Evolutionary conservation across 257 asterid genomes (phyloP), one percentile per base, ranked within the genome.

Genomic region (Solanum lycopersicoides): DNA sequence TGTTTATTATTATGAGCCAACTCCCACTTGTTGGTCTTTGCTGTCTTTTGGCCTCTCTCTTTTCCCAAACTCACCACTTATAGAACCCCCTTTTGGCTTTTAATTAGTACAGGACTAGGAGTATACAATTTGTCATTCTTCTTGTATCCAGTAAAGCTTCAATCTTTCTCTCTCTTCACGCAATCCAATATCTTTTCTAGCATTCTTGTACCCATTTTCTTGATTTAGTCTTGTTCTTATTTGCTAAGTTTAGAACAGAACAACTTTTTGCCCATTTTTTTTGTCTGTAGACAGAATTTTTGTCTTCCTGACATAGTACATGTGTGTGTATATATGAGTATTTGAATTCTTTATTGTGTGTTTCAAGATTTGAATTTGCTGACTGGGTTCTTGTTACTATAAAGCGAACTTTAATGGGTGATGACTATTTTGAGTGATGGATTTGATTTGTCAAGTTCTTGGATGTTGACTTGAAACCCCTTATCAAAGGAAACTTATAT

Each of bases 11-110:
- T 28, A 83, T 87, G 86, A 73, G 74, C 56, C 34, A 72, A 74
- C 88, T 90, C 93, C 97, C 95, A 94, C 96, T 93, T 92, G 94
- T 88, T 90, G 83, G 86, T 92, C 92, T 91, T 89, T 87, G 92
- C 91, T 91, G 91, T 90, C 93, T 89, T 30, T 50, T 47, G 45
- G 21, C 20, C 20, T 18, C 44, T 28, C 23, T 20, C 69, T 15
- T 79, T 15, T 87, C 69, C 89, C 91, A 88, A 63, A 89, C 88
- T 88, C 85, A 91, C 94, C 95, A 85, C 91, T 90, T 75, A 35
- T 23, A 35, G 45, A 72, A 35, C 15, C 28, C 28, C 79, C 79
- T 72, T 39, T 75, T 75, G 32, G 77, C 85, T 89, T 88, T 85
- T 75, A 88, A 63, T 84, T 89, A 16, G 28, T 15, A 11, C 13